Percentiles rank a stretch among this genome's conserved stretches.
These are phyloP conservation scores for Aureobasidium musti DNA, from an alignment of 2,329 filamentous ascomycete species.

Conservation along the genomic window DNA sequence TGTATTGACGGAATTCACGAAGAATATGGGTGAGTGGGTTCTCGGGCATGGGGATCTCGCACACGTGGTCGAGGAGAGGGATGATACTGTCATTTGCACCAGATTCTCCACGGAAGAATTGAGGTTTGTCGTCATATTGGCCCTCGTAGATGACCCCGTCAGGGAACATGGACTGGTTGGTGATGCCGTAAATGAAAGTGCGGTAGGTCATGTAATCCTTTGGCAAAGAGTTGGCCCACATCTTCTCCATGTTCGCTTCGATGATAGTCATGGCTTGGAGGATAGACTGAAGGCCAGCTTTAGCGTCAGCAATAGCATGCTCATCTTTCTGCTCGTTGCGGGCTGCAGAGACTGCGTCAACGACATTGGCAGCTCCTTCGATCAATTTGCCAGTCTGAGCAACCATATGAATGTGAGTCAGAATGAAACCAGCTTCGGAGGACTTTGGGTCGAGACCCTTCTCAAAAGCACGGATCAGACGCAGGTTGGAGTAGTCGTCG, in stretches of 20 bases:
- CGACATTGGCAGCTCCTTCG: slow-evolving; percentile 66
- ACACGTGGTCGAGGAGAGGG: slow-evolving; percentile 82
- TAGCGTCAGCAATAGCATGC: slow-evolving; percentile 31
- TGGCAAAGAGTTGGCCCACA: slow-evolving; percentile 89
- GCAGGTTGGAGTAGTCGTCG: slow-evolving; percentile 62
- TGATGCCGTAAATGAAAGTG: slow-evolving; percentile 97
- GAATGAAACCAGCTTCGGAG: slow-evolving; percentile 93
- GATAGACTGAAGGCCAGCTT: slow-evolving; percentile 36
- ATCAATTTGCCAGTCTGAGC: slow-evolving; percentile 78
- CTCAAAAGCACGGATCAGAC: slow-evolving; percentile 88
- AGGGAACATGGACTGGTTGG: slow-evolving; percentile 90
- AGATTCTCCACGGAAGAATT: slow-evolving; percentile 86
- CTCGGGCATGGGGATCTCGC: slow-evolving; percentile 82
- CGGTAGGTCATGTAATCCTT: slow-evolving; percentile 84
- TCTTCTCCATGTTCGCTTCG: slow-evolving; percentile 49
- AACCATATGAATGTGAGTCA: slow-evolving; percentile 96
- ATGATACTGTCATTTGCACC: slow-evolving; percentile 93
- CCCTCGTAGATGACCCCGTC: slow-evolving; percentile 88
- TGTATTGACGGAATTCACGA: slow-evolving; percentile 83
- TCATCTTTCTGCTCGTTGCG: background rate
- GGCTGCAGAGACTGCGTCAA: slow-evolving; percentile 53
- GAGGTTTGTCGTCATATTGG: slow-evolving; percentile 63
- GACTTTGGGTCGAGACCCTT: slow-evolving; percentile 81
- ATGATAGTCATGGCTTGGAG: slow-evolving; percentile 40
- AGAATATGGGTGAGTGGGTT: slow-evolving; percentile 89